phyloP scores from a whole-genome alignment of 768 basidiomycete genomes.

The Mycena olivaceomarginata region DNA sequence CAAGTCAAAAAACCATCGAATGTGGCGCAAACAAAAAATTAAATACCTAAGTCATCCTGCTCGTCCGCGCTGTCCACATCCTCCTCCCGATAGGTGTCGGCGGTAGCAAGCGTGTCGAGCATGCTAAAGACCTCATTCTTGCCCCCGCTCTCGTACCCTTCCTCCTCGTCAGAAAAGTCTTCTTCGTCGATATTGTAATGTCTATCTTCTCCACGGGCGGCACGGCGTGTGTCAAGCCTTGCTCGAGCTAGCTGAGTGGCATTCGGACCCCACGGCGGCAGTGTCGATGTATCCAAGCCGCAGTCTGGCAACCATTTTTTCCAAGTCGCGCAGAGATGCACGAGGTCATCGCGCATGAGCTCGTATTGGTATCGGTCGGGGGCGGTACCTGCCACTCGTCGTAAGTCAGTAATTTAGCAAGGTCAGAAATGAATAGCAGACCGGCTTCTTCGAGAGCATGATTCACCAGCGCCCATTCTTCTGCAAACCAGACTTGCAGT shows the following conservation, averaged over 20 bases:
- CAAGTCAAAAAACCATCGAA: too few relatives aligned
- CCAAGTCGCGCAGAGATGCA: background rate
- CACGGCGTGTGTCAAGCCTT: background rate
- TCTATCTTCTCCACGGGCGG: background rate
- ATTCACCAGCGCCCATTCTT: constrained; percentile 1
- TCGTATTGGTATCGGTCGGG: constrained; percentile 1
- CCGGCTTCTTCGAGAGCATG: background rate
- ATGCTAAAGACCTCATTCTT: constrained; percentile 4
- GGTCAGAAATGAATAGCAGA: background rate
- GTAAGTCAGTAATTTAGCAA: background rate
- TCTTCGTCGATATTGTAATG: background rate
- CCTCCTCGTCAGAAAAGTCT: background rate
- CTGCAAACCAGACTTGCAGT: constrained; percentile 24
- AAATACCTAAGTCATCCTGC: background rate
- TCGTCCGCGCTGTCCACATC: background rate
- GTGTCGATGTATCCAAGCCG: constrained; percentile 2
- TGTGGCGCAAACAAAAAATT: background rate
- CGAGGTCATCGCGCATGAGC: constrained; percentile 5
- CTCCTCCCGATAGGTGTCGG: background rate
- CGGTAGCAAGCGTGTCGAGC: constrained; percentile 3
- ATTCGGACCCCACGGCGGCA: constrained; percentile 8
- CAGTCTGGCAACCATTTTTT: background rate
- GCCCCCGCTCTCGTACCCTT: background rate
- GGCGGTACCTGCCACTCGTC: background rate
- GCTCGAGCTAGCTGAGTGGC: background rate